Conservation (phyloP, 805 yeast genomes). For the Kodamaea restingae region DNA sequence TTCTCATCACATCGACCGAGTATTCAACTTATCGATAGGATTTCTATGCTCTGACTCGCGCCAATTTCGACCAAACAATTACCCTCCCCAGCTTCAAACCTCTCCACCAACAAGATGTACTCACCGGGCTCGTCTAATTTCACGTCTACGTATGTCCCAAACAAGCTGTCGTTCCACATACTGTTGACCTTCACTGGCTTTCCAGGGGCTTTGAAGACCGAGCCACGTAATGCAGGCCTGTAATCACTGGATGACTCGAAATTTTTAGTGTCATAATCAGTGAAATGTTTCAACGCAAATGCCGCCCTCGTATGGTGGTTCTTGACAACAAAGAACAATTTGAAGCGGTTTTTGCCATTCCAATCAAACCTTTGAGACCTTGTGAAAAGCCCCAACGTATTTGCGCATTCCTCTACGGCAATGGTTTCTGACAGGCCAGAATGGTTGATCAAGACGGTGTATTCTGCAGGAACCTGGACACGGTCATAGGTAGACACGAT, state of each 20-base stretch:
- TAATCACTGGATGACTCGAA: slow-evolving; percentile 22
- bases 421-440: slow-evolving; percentile 6
- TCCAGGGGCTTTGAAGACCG: slow-evolving; percentile 32
- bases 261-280: slow-evolving; percentile 5
- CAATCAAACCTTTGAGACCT: slow-evolving; percentile 28
- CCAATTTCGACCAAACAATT: slow-evolving; percentile 37
- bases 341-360: slow-evolving; percentile 37
- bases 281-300: slow-evolving; percentile 25
- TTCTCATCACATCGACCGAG: no score
- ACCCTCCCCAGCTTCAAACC: slow-evolving; percentile 48
- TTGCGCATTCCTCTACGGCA: slow-evolving; percentile 15
- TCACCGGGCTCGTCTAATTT: slow-evolving; percentile 20
- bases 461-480: slow-evolving; percentile 24
- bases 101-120: slow-evolving; percentile 43
- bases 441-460: slow-evolving; percentile 29
- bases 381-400: slow-evolving; percentile 34
- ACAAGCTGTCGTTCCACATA: slow-evolving; percentile 38
- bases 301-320: slow-evolving; percentile 19
- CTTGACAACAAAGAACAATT: slow-evolving; percentile 23
- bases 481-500: slow-evolving; percentile 44
- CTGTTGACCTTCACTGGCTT: slow-evolving; percentile 33
- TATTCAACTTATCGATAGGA: no score
- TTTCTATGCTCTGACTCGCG: slow-evolving; percentile 10
- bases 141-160: slow-evolving; percentile 42
- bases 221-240: slow-evolving; percentile 45